Evolutionary conservation across 2,329 filamentous ascomycete species (phyloP), one percentile per base, ranked within the genome.

Genomic region (Verticillium nubilum): DNA sequence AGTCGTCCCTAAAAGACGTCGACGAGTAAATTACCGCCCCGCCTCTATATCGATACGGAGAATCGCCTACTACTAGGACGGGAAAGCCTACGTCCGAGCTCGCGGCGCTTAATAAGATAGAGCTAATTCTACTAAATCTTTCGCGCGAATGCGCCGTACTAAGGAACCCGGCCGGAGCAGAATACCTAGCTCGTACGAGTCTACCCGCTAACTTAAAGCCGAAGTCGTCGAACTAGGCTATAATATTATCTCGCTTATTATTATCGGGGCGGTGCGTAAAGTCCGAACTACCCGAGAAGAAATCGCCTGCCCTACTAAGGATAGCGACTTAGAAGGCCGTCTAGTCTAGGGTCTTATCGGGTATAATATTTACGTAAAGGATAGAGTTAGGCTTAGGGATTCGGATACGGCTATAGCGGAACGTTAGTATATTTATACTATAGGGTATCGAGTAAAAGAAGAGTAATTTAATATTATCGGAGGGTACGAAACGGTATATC

Each of bases 311-410:
- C 5, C 81, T 82, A 50, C 84, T 84, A 0, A 83, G 72, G 56
- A 86, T 86, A 17, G 85, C 84, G 78, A 86, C 86, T 69, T 88
- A 85, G 67, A 86, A 87, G 4, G 84, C 84, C 5, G 81, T 84
- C 84, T 84, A 87, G 73, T 88, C 84, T 2, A 87, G 70, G 6
- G 75, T 78, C 52, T 54, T 81, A 80, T 55, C 83, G 81, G 31
- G 74, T 6, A 77, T 66, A 56, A 82, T 78, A 2, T 74, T 69
- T n/a, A 15, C 35, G 5, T n/a, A 37, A 17, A 37, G 33, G 5
- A 37, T 13, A 13, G 31, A 35, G 5, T 17, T 5, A 17, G 69
- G 26, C 64, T 79, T 80, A 57, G 76, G 67, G 56, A 86, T 69
- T 2, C 81, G 77, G 61, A 87, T 84, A 3, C 78, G 78, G 0